phyloP scores from a whole-genome alignment of 345 rosid species.

The Mercurialis annua region DNA sequence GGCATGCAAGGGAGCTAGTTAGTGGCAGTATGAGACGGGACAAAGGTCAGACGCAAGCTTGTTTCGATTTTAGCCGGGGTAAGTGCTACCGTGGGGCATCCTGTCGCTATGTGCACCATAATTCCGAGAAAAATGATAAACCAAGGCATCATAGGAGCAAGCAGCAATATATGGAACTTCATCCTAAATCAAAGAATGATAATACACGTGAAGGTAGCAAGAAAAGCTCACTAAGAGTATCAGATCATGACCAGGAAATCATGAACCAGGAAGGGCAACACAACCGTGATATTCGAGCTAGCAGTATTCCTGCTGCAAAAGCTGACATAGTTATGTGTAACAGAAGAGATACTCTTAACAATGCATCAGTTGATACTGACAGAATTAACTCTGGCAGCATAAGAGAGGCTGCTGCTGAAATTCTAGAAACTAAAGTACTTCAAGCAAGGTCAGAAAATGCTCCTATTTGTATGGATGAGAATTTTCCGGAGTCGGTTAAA shows the following conservation, averaged over 20 bases:
- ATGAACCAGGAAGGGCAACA: constrained; percentile 21
- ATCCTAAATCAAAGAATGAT: constrained; percentile 18
- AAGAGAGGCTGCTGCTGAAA: constrained; percentile 12
- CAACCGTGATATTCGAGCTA: constrained; percentile 12
- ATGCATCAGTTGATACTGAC: constrained; percentile 21
- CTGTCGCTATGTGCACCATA: constrained; percentile 56
- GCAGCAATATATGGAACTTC: constrained; percentile 28
- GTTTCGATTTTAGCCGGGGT: constrained; percentile 60
- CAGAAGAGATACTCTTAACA: constrained; percentile 22
- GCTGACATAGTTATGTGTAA: constrained; percentile 10
- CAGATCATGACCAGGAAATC: constrained; percentile 21
- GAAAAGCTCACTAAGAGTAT: constrained; percentile 19
- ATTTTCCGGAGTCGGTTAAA: constrained; percentile 15
- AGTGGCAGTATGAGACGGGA: constrained; percentile 27
- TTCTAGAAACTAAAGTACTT: constrained; percentile 12
- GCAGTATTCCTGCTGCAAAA: constrained; percentile 18
- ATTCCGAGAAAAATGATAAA: constrained; percentile 31
- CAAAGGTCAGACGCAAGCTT: constrained; percentile 35
- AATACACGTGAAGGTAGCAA: constrained; percentile 24
- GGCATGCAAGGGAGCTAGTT: constrained; percentile 25
- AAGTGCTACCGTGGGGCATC: constrained; percentile 58
- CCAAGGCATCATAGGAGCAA: constrained; percentile 37
- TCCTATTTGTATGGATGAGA: constrained; percentile 4
- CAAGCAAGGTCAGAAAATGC: constrained; percentile 16
- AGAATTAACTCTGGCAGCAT: constrained; percentile 6